These are phyloP conservation scores for Aquilaria agallochum DNA, from an alignment of 441 rosid genomes.

Conservation along the genomic window DNA sequence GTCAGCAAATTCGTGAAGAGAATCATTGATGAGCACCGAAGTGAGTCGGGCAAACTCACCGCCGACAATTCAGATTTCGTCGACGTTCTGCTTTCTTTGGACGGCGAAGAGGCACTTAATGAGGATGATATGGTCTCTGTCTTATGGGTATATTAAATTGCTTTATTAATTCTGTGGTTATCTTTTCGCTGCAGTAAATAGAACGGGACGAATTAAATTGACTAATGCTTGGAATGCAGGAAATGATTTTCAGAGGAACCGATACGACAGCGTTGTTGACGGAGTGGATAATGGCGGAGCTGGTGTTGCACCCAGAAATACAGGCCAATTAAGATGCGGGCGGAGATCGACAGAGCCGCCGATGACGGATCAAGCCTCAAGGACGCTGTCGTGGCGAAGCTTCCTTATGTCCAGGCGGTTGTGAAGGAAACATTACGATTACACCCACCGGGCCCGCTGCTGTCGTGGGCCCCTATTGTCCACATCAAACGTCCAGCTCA, in stretches of 20 bases:
- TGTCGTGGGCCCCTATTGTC: constrained; percentile 60
- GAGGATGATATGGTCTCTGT: constrained; percentile 81
- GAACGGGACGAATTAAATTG: not conserved
- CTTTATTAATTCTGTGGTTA: not conserved
- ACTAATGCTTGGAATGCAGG: constrained; percentile 22
- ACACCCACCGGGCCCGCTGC: constrained; percentile 61
- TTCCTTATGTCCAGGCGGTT: constrained; percentile 44
- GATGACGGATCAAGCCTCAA: constrained; percentile 15
- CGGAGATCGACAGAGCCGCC: constrained; percentile 25
- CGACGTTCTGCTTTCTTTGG: constrained; percentile 68
- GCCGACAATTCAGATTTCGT: constrained; percentile 53
- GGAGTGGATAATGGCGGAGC: constrained; percentile 59
- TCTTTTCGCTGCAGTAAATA: not conserved
- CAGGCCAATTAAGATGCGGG: constrained; percentile 32
- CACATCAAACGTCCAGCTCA: constrained; percentile 42
- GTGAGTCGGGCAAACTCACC: constrained; percentile 15
- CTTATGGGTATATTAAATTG: constrained; percentile 52
- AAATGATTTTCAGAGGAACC: constrained; percentile 45
- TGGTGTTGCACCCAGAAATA: constrained; percentile 40
- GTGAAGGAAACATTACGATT: constrained; percentile 51
- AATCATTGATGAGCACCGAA: constrained; percentile 50
- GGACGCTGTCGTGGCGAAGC: constrained; percentile 36
- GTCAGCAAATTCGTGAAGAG: constrained; percentile 44
- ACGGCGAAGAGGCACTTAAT: constrained; percentile 64
- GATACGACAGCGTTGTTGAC: constrained; percentile 46